These are phyloP conservation scores for Xylaria hypoxylon DNA, from an alignment of 2,329 filamentous ascomycete species.

Conservation along the genomic window DNA sequence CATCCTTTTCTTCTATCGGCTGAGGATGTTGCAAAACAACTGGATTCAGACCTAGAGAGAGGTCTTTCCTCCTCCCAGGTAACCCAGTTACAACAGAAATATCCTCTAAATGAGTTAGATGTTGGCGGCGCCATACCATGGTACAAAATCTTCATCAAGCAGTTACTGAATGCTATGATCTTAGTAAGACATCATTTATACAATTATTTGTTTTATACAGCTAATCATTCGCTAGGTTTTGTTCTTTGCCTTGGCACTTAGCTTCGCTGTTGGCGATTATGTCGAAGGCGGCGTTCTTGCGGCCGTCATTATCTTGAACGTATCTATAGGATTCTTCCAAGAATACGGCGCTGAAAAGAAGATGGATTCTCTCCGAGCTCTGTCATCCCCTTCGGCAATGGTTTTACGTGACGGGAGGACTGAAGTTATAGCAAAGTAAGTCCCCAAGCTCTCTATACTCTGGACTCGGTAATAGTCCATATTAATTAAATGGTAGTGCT, in stretches of 20 bases:
- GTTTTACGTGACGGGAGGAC: conserved; percentile 71
- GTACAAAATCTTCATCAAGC: conserved; percentile 78
- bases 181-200: conserved; percentile 60
- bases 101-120: conserved; percentile 77
- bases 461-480: neutral
- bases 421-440: conserved; percentile 68
- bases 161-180: conserved; percentile 83
- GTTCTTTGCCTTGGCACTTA: conserved; percentile 79
- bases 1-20: conserved; percentile 72
- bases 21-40: conserved; percentile 70
- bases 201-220: neutral
- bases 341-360: conserved; percentile 74
- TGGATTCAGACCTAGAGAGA: conserved; percentile 73
- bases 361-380: conserved; percentile 71
- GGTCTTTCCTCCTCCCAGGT: conserved; percentile 73
- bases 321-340: conserved; percentile 74
- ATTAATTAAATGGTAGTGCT: conserved; percentile 56
- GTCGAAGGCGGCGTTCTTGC: conserved; percentile 76
- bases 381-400: conserved; percentile 72
- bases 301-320: conserved; percentile 76
- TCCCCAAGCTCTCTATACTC: conserved; percentile 43
- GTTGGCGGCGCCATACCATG: conserved; percentile 74
- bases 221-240: conserved; percentile 72
- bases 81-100: conserved; percentile 65
- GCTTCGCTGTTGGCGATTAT: conserved; percentile 74